Conservation (phyloP, 2,329 filamentous ascomycete genomes). For the Epichloe sibirici region DNA sequence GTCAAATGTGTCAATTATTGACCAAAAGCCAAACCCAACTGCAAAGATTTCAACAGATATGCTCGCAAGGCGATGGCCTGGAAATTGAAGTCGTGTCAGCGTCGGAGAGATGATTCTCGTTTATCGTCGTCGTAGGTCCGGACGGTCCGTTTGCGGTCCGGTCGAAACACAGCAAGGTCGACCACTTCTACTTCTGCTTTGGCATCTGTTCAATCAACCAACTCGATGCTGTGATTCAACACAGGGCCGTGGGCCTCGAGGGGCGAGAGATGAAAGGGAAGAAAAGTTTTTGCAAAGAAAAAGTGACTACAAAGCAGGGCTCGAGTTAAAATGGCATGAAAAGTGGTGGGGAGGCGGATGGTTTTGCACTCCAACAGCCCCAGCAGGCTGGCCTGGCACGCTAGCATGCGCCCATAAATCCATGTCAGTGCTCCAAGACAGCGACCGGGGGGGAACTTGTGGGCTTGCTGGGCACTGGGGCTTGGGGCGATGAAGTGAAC, state of each 20-base stretch:
- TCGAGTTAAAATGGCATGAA: neutral
- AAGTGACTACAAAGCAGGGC: neutral
- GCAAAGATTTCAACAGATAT: neutral
- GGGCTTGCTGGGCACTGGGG: neutral
- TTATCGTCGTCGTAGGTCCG: neutral
- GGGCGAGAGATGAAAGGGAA: neutral
- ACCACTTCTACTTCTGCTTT: neutral
- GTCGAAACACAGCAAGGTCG: neutral
- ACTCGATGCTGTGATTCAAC: constrained; percentile 2
- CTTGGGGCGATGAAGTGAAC: neutral
- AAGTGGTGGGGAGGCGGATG: constrained; percentile 6
- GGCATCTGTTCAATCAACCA: neutral
- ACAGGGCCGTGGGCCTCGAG: constrained; percentile 4
- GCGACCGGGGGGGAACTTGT: constrained; percentile 2
- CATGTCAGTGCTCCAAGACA: constrained; percentile 2
- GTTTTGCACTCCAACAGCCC: constrained; percentile 5
- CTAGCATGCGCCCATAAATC: neutral
- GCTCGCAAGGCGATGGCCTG: neutral
- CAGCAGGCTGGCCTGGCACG: neutral
- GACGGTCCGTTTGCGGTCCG: neutral
- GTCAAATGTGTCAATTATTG: neutral
- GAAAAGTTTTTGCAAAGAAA: neutral
- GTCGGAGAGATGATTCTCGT: neutral
- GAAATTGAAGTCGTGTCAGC: neutral
- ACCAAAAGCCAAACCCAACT: neutral